Base-by-base conservation (phyloP, 2,329 filamentous ascomycete species). In the Cordyceps cateniannulata region DNA sequence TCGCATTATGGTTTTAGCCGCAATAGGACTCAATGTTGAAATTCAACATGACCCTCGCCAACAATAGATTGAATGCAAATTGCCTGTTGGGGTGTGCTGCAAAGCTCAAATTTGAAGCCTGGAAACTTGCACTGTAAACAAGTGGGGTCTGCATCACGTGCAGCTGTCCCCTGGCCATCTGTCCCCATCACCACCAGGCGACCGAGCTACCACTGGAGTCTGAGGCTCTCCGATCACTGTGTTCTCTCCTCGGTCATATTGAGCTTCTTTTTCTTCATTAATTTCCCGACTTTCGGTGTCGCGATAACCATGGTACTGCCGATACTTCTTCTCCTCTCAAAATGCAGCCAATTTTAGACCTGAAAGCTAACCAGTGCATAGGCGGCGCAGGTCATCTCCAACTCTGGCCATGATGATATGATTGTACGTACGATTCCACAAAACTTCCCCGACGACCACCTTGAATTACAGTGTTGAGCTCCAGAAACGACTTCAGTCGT, bases 391-490 rank as follows among this genome's bases (percentile, higher is more conserved):
- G 74, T 77, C 62, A 77, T 79, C 66, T 70, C 75, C 61, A 79
- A 77, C 69, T 75, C 76, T 56, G 75, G 76, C 72, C 95, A 99
- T 81, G 93, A 98, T 88, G 93, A 97, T 75, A 98, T 98, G 93
- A 97, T 99, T 84, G 93, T 98, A 92, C 71, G 90, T 85, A 67
- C 38, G 27, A 47, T 27, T 27, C n/a, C 47, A 18, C 53, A 44
- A 12, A 55, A 16, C 47, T 50, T 24, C 22, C 10, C 25, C 14
- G 8, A 25, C 12, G 16, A 10, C 5, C 14, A 42, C 42, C 62
- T 55, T 35, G 53, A 57, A 63, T 27, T 35, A 60, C 52, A 2
- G 4, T 2, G 8, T 4, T 20, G 5, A 49, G 16, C 22, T 49
- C 9, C 6, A 20, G 8, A 22, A 42, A 1, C 24, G 16, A 10